Conservation (phyloP, 2,329 filamentous ascomycete species). For the Intubia oerlemansii region DNA sequence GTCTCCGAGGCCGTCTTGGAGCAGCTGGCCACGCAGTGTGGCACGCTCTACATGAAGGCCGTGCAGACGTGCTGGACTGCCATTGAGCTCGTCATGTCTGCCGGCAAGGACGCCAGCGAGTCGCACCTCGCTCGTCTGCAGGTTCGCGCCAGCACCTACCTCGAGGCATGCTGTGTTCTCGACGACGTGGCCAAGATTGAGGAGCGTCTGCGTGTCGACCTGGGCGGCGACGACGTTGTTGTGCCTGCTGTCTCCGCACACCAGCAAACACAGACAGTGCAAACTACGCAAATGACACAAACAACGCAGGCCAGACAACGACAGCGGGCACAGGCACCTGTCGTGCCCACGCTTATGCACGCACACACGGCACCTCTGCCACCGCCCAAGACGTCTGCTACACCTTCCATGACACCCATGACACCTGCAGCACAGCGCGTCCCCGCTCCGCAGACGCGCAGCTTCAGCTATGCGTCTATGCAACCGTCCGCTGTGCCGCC, state of each 20-base stretch:
- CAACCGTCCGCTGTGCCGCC: conserved; percentile 1
- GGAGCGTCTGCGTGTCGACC: conserved; percentile 27
- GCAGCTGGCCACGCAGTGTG: conserved; percentile 44
- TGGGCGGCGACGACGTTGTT: conserved; percentile 13
- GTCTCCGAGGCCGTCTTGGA: conserved; percentile 40
- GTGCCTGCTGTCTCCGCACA: no score
- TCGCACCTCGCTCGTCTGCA: conserved; percentile 31
- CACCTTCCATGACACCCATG: neutral
- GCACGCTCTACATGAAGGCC: conserved; percentile 54
- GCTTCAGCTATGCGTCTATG: no score
- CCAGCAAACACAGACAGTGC: conserved; percentile 2
- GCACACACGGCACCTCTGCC: conserved; percentile 1
- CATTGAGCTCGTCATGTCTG: conserved; percentile 38
- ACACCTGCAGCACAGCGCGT: no score
- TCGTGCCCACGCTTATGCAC: conserved; percentile 1
- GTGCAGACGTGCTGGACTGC: conserved; percentile 51
- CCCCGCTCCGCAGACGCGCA: no score
- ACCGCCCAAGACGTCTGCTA: neutral
- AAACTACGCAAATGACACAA: no score
- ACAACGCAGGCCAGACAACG: no score
- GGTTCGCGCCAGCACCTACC: conserved; percentile 30
- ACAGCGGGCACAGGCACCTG: no score
- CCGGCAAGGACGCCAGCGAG: conserved; percentile 18
- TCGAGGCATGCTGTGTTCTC: conserved; percentile 40
- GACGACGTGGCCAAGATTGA: conserved; percentile 36